phyloP scores from a whole-genome alignment of 495 filamentous ascomycete species.

The Lepraria neglecta region DNA sequence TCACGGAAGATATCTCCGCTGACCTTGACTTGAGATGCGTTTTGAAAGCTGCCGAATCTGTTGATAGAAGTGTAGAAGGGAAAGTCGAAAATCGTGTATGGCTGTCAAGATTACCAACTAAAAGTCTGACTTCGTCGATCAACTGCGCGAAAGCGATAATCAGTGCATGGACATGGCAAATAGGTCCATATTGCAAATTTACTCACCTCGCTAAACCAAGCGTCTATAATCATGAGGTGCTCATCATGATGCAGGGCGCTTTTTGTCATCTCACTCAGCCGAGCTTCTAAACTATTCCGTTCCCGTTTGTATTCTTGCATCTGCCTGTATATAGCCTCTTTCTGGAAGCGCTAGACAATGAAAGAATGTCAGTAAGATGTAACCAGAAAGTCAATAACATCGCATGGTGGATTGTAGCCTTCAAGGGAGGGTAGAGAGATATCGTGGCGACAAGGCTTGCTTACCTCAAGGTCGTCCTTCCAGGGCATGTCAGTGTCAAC shows the following conservation, averaged over 20 bases:
- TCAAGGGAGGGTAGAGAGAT: constrained; percentile 12
- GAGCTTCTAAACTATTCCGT: constrained; percentile 66
- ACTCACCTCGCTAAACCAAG: constrained; percentile 86
- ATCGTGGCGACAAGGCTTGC: constrained; percentile 31
- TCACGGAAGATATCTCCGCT: constrained; percentile 54
- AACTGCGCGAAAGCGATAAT: constrained; percentile 48
- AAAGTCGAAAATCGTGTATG: constrained; percentile 46
- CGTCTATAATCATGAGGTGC: constrained; percentile 80
- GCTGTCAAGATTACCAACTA: constrained; percentile 51
- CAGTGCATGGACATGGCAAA: neutral
- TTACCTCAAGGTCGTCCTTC: constrained; percentile 86
- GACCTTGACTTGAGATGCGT: constrained; percentile 62
- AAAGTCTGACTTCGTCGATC: constrained; percentile 74
- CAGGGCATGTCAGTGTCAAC: constrained; percentile 74
- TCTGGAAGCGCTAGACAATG: constrained; percentile 72
- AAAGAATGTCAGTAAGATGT: constrained; percentile 18
- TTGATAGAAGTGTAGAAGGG: constrained; percentile 55
- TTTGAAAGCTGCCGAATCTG: constrained; percentile 66
- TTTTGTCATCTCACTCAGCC: constrained; percentile 69
- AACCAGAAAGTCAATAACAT: constrained; percentile 1
- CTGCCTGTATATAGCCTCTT: constrained; percentile 93
- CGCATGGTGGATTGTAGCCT: constrained; percentile 16
- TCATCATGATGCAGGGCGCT: constrained; percentile 76
- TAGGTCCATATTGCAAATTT: neutral
- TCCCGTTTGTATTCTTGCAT: constrained; percentile 97